Conservation (phyloP, 306 rosid genomes). For the Betula pendula region DNA sequence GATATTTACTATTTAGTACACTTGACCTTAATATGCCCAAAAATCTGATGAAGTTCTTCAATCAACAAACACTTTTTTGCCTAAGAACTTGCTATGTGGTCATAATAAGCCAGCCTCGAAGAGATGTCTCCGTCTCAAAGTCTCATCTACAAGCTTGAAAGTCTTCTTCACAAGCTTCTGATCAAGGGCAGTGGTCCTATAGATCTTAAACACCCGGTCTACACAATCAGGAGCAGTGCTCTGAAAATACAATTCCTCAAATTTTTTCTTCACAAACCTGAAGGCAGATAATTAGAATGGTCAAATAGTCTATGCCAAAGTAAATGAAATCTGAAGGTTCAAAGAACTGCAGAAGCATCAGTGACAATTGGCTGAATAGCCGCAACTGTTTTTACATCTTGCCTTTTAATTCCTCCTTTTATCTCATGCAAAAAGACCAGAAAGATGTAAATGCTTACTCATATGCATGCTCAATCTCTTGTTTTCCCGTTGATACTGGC, state of each 20-base stretch:
- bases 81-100: conserved; percentile 33
- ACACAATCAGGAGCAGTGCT: conserved; percentile 87
- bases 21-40: conserved; percentile 49
- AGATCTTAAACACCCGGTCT: conserved; percentile 88
- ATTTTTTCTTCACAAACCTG: conserved; percentile 98
- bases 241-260: conserved; percentile 90
- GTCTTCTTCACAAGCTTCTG: conserved; percentile 98
- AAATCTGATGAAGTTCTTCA: conserved; percentile 41
- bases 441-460: conserved; percentile 59
- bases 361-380: no score
- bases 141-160: conserved; percentile 96
- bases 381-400: no score
- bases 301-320: background rate
- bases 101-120: conserved; percentile 94
- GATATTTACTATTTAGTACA: conserved; percentile 36
- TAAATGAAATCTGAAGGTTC: no score
- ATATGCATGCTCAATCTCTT: conserved; percentile 88
- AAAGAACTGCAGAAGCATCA: no score
- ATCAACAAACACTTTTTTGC: conserved; percentile 17
- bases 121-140: conserved; percentile 89
- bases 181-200: conserved; percentile 95
- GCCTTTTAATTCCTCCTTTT: no score
- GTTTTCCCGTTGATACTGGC: conserved; percentile 87
- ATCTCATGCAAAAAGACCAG: conserved; percentile 4
- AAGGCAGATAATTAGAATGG: conserved; percentile 2